phyloP scores from a whole-genome alignment of 257 asterid genomes.

The Leonotis leonurus region DNA sequence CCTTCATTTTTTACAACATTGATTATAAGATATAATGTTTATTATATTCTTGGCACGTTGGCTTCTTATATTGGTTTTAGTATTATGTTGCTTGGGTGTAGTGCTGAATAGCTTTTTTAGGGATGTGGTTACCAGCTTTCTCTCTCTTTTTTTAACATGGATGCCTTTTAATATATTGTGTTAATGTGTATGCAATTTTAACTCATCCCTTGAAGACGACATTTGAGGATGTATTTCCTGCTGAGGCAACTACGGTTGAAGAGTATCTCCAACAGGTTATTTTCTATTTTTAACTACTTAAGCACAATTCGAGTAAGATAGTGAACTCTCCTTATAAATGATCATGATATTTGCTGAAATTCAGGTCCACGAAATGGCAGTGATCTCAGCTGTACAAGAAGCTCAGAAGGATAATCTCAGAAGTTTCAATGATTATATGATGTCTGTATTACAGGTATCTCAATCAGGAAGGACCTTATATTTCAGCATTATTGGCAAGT shows the following conservation, averaged over 20 bases:
- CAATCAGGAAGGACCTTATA: background rate
- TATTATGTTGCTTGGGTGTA: background rate
- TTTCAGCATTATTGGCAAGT: constrained; percentile 6
- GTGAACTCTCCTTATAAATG: constrained; percentile 10
- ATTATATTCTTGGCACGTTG: background rate
- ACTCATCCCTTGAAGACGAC: constrained; percentile 54
- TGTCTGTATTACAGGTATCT: constrained; percentile 82
- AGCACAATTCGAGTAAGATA: background rate
- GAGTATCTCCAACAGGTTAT: constrained; percentile 94
- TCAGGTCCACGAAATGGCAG: constrained; percentile 97
- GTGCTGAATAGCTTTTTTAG: background rate
- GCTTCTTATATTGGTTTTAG: constrained; percentile 2
- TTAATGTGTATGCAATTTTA: constrained; percentile 10
- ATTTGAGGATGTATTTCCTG: constrained; percentile 92
- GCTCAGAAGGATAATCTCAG: constrained; percentile 90
- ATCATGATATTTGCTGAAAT: constrained; percentile 20
- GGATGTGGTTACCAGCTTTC: background rate
- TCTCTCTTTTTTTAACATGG: background rate
- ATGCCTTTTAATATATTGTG: background rate
- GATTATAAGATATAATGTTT: background rate
- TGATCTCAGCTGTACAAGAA: constrained; percentile 92
- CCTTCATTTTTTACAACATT: too few species aligned
- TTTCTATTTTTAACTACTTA: constrained; percentile 6
- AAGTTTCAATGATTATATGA: constrained; percentile 87
- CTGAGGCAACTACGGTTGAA: constrained; percentile 92